Evolutionary conservation across 2,329 filamentous ascomycete species (phyloP).

Genomic region (Salinomyces thailandicus): DNA sequence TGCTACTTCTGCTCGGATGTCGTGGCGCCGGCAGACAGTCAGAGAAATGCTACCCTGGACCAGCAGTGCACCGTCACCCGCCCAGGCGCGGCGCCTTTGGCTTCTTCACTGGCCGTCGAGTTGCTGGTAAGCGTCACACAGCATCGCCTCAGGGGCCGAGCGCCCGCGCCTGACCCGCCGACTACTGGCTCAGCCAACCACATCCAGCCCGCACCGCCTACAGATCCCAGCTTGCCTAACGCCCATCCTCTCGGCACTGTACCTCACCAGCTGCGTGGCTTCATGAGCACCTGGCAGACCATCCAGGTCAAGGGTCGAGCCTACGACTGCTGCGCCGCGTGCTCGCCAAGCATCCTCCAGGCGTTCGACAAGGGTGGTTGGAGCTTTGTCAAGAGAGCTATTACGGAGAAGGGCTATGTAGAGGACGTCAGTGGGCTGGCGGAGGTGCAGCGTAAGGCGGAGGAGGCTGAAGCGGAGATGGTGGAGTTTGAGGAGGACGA

Average conservation of each 20-base stretch:
- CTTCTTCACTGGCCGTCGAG: slow-evolving; percentile 83
- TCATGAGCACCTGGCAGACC: slow-evolving; percentile 62
- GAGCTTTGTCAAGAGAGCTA: slow-evolving; percentile 64
- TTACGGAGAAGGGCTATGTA: slow-evolving; percentile 68
- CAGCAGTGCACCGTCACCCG: slow-evolving; percentile 97
- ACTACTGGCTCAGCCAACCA: slow-evolving; percentile 12
- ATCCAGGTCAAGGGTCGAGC: slow-evolving; percentile 62
- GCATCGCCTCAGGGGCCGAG: slow-evolving; percentile 39
- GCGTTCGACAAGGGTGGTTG: slow-evolving; percentile 60
- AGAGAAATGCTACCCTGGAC: slow-evolving; percentile 90
- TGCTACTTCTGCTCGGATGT: slow-evolving; percentile 99
- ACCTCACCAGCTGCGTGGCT: slow-evolving; percentile 72
- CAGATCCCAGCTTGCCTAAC: slow-evolving; percentile 19
- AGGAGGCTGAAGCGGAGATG: slow-evolving; percentile 40
- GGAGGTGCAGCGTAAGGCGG: slow-evolving; percentile 49
- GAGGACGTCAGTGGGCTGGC: slow-evolving; percentile 64
- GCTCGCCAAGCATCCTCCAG: slow-evolving; percentile 57
- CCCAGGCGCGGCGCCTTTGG: slow-evolving; percentile 83
- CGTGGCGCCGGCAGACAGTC: slow-evolving; percentile 82
- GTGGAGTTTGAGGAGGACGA: slow-evolving; percentile 4
- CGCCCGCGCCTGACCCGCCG: slow-evolving; percentile 25
- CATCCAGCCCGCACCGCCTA: slow-evolving; percentile 25
- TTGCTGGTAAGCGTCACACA: slow-evolving; percentile 79
- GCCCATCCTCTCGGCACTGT: slow-evolving; percentile 55
- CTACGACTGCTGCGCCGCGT: slow-evolving; percentile 74